phyloP scores from a whole-genome alignment of 2,329 filamentous ascomycete species.

The Botrytis elliptica region DNA sequence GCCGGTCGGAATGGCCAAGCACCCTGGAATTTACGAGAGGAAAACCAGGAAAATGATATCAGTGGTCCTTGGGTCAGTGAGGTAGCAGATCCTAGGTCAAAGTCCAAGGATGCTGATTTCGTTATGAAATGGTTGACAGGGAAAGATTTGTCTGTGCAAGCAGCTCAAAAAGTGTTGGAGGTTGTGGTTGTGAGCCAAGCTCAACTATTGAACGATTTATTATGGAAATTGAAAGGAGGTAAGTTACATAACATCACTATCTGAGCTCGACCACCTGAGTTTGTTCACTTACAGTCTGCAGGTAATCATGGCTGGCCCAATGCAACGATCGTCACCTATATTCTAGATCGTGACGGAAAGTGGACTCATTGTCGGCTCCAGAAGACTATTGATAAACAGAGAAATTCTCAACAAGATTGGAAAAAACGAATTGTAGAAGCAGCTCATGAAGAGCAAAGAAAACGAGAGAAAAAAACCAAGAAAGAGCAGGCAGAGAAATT shows the following conservation, averaged over 20 bases:
- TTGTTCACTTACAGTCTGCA: neutral
- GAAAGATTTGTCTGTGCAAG: neutral
- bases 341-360: neutral
- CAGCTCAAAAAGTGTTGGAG: constrained; percentile 6
- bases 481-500: neutral
- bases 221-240: neutral
- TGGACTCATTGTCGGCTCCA: neutral
- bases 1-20: neutral
- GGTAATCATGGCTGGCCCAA: neutral
- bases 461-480: neutral
- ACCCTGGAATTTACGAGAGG: neutral
- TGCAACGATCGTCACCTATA: neutral
- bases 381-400: neutral
- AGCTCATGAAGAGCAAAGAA: neutral
- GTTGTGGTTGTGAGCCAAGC: neutral
- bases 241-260: neutral
- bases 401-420: neutral
- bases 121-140: constrained; percentile 6
- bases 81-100: neutral
- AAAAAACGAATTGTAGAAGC: neutral
- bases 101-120: neutral
- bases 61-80: neutral
- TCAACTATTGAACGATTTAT: neutral
- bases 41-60: neutral
- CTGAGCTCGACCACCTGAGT: no score